A percentile compares a stretch with the other conserved stretches of the same genome.
phyloP scores from a whole-genome alignment of 768 basidiomycete species.

The Mycena filopes region DNA sequence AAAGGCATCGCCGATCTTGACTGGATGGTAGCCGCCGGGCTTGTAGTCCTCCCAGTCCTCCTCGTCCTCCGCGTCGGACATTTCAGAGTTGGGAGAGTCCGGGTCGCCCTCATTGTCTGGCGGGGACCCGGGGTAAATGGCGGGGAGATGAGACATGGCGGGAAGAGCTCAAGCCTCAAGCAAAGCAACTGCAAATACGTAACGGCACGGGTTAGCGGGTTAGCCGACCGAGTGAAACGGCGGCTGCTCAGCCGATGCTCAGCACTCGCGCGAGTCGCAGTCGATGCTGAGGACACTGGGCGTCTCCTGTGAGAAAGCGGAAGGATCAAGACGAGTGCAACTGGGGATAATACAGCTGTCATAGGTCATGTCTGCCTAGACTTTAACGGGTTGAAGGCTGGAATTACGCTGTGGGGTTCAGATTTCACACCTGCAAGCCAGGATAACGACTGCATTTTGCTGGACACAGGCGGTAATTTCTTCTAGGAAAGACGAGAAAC shows the following conservation, averaged over 20 bases:
- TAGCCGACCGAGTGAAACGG: no score
- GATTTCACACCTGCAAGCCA: not conserved
- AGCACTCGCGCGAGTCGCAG: not conserved
- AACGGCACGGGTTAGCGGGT: not conserved
- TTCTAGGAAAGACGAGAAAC: not conserved
- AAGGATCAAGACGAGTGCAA: slow-evolving; percentile 12
- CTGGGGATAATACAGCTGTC: not conserved
- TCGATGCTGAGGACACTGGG: slow-evolving; percentile 1
- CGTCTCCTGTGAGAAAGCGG: slow-evolving; percentile 14
- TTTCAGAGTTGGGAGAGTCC: slow-evolving; percentile 23
- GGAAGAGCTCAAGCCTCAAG: not conserved
- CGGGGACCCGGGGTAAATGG: slow-evolving; percentile 20
- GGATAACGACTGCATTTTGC: not conserved
- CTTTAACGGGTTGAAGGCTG: slow-evolving; percentile 7
- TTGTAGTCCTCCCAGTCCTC: slow-evolving; percentile 93
- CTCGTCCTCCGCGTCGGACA: slow-evolving; percentile 69
- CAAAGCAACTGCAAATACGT: slow-evolving; percentile 17
- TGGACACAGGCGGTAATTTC: not conserved
- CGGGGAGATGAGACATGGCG: slow-evolving; percentile 30
- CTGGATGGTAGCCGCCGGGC: slow-evolving; percentile 89
- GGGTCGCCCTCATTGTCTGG: slow-evolving; percentile 26
- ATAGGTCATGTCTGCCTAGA: not conserved
- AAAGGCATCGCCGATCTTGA: slow-evolving; percentile 93
- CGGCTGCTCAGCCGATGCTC: no score
- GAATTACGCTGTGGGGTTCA: not conserved